Base-by-base conservation (phyloP, 345 rosid genomes). In the Linum tenue region DNA sequence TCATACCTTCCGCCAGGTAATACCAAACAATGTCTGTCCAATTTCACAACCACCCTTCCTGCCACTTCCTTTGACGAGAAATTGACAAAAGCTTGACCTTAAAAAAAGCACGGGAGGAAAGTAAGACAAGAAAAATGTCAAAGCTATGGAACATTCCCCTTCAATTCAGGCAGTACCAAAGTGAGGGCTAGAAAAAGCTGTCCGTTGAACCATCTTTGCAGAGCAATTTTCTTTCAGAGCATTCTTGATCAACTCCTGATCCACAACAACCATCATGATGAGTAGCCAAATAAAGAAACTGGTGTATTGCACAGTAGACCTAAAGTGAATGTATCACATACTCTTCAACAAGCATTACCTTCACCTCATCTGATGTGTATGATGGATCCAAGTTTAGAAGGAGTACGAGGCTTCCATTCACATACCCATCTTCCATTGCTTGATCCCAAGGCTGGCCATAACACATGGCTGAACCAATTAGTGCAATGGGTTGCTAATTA, bases 71-170 rank as follows among this genome's bases (percentile, higher is more conserved):
- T 85, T 51, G 82, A 77, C 69, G 75, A 81, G 63, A 94, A 85
- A 75, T 87, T 81, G 67, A 78, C 83, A 74, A 84, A 76, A 66
- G 96, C 97, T 79, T 80, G 82, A 73, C 95, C 99, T 95, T 56
- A 65, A 70, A 59, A 75, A 50, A 64, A 73, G 63, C 31, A 22
- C 31, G 31, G 31, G 31, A 22, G 31, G 31, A 22, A 22, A 4
- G 50, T 43, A 48, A 4, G 53, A 48, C 14, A 9, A 48, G 3
- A 48, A 48, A 48, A 48, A 2, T 3, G 15, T 2, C 9, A 48
- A 48, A 48, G 53, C 5, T 41, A 41, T 0, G 6, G 5, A 8
- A 1, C 14, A 48, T 48, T 48, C 14, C 14, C 6, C n/a, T 64
- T 42, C 7, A 14, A 5, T 59, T 37, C 53, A 58, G 35, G 5